phyloP scores from a whole-genome alignment of 140 eudicot species.

The Erigeron philadelphicus region DNA sequence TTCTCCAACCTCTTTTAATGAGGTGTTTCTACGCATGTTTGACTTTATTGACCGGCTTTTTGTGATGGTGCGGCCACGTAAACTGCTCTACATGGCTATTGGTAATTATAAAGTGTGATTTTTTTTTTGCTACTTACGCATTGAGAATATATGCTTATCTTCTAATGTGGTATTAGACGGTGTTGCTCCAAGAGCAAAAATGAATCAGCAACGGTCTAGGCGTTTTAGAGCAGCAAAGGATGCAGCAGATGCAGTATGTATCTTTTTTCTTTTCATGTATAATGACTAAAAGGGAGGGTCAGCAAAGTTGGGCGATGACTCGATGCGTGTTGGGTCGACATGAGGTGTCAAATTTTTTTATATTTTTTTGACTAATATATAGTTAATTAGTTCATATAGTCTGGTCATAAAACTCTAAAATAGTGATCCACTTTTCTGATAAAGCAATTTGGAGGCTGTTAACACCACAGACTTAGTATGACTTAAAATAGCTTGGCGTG shows the following conservation, averaged over 20 bases:
- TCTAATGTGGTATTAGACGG: conserved; percentile 53
- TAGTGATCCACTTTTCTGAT: background rate
- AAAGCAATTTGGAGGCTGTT: background rate
- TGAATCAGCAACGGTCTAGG: conserved; percentile 93
- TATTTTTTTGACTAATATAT: background rate
- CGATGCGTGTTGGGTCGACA: background rate
- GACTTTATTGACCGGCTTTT: conserved; percentile 89
- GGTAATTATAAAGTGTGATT: conserved; percentile 45
- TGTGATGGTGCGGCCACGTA: conserved; percentile 91
- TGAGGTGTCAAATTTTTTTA: background rate
- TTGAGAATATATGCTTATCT: conserved; percentile 4
- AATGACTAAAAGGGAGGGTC: conserved; percentile 1
- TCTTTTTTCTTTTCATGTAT: background rate
- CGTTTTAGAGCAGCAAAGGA: conserved; percentile 96
- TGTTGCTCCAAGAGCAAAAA: conserved; percentile 97
- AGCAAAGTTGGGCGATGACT: background rate
- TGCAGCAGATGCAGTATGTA: conserved; percentile 81
- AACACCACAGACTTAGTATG: background rate
- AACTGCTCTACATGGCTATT: conserved; percentile 87
- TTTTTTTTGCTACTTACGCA: conserved; percentile 1
- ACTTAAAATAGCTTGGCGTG: background rate
- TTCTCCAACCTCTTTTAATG: conserved; percentile 76
- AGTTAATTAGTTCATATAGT: background rate
- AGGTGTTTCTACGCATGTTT: conserved; percentile 84
- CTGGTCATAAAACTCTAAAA: background rate